Evolutionary conservation across 1,284 basidiomycete species (phyloP), one percentile per base, ranked within the genome.

Genomic region (Porogramme epimiltina): DNA sequence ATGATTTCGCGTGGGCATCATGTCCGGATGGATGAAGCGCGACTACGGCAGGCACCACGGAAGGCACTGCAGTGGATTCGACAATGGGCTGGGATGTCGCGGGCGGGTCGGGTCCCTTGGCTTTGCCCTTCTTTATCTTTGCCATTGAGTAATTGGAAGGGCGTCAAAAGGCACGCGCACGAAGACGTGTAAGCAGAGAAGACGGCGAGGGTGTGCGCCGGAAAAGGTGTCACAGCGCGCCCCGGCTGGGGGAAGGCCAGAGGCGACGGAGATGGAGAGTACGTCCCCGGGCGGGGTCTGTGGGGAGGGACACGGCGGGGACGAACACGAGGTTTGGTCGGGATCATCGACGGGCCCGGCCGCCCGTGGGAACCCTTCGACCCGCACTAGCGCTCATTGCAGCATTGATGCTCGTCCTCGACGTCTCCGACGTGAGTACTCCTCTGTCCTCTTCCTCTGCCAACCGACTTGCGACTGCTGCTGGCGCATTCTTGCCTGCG

Each of bases 81-180:
- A 33, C 26, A 38, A 36, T 44, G 34, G 50, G 45, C 31, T 49
- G 53, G 22, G 42, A 40, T 37, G 43, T 51, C 6, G 37, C 39
- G 18, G 47, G 26, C 18, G 52, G 52, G 31, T 55, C 56, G 53
- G 54, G 19, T 40, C 24, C 39, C 49, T 59, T 59, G 37, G 51
- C 28, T 37, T 59, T 59, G 31, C 34, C 45, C 39, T 59, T 59
- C 52, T 56, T 56, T 25, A 44, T 39, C 52, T 59, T 59, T 38
- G 54, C 57, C 57, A 59, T 59, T 52, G 45, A 34, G 48, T 53
- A 45, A 42, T 52, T n/a, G 20, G 8, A 24, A 40, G 45, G 39
- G 45, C 56, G 51, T 55, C 42, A 51, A 40, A 18, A 37, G 44
- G 45, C 56, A 51, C 51, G 51, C 33, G 51, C 13, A 31, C 28